These are phyloP conservation scores for Moesziomyces aphidis DNA, from an alignment of 1,284 basidiomycete genomes.

Conservation along the genomic window DNA sequence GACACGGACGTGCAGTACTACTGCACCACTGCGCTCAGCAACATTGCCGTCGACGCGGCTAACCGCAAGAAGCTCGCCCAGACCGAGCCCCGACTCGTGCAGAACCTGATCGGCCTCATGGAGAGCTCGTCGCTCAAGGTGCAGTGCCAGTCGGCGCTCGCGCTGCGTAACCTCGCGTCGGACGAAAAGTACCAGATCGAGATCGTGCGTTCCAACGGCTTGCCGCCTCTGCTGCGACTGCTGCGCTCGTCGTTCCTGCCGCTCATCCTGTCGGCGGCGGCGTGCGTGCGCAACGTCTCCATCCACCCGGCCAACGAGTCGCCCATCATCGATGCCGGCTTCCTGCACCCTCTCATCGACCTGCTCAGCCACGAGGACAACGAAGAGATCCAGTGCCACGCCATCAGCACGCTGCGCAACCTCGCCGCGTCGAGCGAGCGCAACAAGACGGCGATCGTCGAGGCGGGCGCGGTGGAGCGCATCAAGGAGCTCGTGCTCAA, in stretches of 20 bases:
- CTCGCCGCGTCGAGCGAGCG: conserved; percentile 96
- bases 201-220: conserved; percentile 95
- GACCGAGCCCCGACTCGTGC: conserved; percentile 93
- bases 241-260: conserved; percentile 97
- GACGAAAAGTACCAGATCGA: conserved; percentile 99
- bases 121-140: conserved; percentile 97
- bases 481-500: conserved; percentile 97
- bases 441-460: conserved; percentile 98
- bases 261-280: conserved; percentile 97
- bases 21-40: conserved; percentile 97
- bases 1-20: conserved; percentile 99
- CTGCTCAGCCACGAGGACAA: conserved; percentile 97
- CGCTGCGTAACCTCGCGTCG: conserved; percentile 94
- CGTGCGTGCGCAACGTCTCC: conserved; percentile 98
- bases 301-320: conserved; percentile 99
- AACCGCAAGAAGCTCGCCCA: conserved; percentile 97
- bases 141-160: conserved; percentile 97
- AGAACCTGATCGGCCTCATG: conserved; percentile 95
- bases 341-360: conserved; percentile 94
- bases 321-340: conserved; percentile 98
- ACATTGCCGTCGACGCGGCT: conserved; percentile 78
- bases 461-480: conserved; percentile 96
- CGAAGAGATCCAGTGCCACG: conserved; percentile 99
- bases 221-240: conserved; percentile 90
- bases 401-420: conserved; percentile 97